A percentile compares a stretch with the other conserved stretches of the same genome.
Evolutionary conservation across 768 basidiomycete genomes (phyloP).

Genomic region (Rhodotorula diobovata): DNA sequence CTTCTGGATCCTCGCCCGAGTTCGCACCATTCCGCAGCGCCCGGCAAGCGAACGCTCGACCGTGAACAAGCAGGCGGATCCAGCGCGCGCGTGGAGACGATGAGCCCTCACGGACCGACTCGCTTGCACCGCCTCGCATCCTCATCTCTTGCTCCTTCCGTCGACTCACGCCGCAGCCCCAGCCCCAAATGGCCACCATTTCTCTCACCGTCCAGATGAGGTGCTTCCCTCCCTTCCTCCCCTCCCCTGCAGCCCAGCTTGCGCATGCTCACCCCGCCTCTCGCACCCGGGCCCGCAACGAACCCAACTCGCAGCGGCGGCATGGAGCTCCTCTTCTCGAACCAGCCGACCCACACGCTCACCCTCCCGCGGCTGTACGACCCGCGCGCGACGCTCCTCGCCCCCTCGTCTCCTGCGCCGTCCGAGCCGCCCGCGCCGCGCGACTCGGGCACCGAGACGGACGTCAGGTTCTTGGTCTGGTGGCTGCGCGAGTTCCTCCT

Average conservation of each 20-base stretch:
- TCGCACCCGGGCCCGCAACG: no score
- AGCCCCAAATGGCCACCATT: slow-evolving; percentile 25
- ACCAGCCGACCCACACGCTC: slow-evolving; percentile 60
- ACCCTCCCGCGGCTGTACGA: slow-evolving; percentile 55
- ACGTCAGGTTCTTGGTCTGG: slow-evolving; percentile 71
- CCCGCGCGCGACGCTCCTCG: slow-evolving; percentile 3
- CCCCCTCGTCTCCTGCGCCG: slow-evolving; percentile 37
- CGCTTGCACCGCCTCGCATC: not conserved
- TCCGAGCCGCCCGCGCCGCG: not conserved
- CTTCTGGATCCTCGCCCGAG: no score
- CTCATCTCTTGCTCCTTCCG: not conserved
- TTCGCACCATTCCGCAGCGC: no score
- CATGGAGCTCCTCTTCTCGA: slow-evolving; percentile 75
- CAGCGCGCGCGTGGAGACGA: no score
- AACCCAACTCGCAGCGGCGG: slow-evolving; percentile 61
- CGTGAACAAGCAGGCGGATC: no score
- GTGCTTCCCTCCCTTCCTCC: slow-evolving; percentile 11
- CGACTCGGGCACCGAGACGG: slow-evolving; percentile 52
- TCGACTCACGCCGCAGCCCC: not conserved
- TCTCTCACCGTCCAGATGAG: slow-evolving; percentile 42
- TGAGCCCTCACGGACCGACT: no score
- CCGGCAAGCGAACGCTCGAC: no score
- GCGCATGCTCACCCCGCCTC: not conserved
- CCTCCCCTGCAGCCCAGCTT: not conserved
- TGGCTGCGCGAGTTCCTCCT: slow-evolving; percentile 72